Conservation (phyloP, 345 rosid genomes). For the Ceriops decandra region DNA sequence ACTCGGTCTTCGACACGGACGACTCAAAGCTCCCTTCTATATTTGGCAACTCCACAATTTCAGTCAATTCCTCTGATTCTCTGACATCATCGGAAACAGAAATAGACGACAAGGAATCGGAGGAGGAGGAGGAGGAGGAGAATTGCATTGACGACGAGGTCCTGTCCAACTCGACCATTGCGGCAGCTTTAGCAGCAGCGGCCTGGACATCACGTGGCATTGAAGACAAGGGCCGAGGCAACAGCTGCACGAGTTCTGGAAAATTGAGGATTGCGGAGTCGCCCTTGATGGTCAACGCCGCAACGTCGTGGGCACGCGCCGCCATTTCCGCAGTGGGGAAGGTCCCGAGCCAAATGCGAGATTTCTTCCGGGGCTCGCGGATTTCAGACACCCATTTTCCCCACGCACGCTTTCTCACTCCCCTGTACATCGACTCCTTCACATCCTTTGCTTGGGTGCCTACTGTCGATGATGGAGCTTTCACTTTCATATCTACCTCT, state of each 20-base stretch:
- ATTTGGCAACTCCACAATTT: conserved; percentile 27
- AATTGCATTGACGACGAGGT: background rate
- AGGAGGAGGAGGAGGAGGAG: conserved; percentile 12
- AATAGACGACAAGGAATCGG: background rate
- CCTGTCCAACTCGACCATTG: conserved; percentile 19
- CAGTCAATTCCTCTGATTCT: conserved; percentile 23
- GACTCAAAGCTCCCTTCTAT: conserved; percentile 24
- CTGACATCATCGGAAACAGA: conserved; percentile 12
- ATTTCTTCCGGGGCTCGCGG: conserved; percentile 27
- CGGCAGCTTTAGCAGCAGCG: conserved; percentile 28
- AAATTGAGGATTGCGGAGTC: conserved; percentile 24
- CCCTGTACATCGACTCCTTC: conserved; percentile 19
- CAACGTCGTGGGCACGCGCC: conserved; percentile 32
- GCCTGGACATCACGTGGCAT: conserved; percentile 27
- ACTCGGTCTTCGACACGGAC: conserved; percentile 5
- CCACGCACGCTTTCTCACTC: conserved; percentile 27
- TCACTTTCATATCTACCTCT: no score
- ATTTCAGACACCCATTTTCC: conserved; percentile 33
- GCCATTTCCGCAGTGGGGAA: conserved; percentile 33
- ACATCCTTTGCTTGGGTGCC: background rate
- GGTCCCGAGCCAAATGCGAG: conserved; percentile 31
- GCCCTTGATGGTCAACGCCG: conserved; percentile 24
- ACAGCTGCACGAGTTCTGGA: conserved; percentile 13
- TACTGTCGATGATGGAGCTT: no score
- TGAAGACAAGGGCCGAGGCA: conserved; percentile 23